phyloP scores from a whole-genome alignment of 2,329 filamentous ascomycete species.

The Ceratocystis variospora region DNA sequence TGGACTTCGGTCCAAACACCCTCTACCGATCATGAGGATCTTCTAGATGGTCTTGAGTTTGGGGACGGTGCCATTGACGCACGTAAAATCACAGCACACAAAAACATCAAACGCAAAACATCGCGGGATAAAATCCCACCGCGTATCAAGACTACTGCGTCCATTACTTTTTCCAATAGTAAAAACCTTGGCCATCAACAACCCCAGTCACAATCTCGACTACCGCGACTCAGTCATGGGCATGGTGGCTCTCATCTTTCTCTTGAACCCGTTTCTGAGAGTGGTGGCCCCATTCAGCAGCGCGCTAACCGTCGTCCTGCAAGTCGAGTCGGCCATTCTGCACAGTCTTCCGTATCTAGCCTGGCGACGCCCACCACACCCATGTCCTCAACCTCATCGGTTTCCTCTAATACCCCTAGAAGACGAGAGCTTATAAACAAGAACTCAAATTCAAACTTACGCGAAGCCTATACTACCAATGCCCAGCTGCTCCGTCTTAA shows the following conservation, averaged over 20 bases:
- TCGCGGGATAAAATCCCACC: conserved; percentile 54
- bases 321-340: conserved; percentile 54
- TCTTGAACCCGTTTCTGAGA: conserved; percentile 88
- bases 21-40: conserved; percentile 53
- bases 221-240: conserved; percentile 52
- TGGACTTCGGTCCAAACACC: conserved; percentile 21
- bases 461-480: conserved; percentile 49
- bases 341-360: conserved; percentile 54
- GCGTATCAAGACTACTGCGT: conserved; percentile 61
- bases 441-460: conserved; percentile 37
- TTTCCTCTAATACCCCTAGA: conserved; percentile 39
- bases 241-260: conserved; percentile 61
- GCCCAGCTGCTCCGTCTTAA: conserved; percentile 52
- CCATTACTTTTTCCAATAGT: conserved; percentile 72
- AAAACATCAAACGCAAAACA: conserved; percentile 79
- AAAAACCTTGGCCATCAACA: conserved; percentile 39
- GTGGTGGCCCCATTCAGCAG: conserved; percentile 52
- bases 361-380: conserved; percentile 47
- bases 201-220: conserved; percentile 42
- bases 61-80: conserved; percentile 67
- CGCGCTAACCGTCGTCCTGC: conserved; percentile 47
- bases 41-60: conserved; percentile 75
- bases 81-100: conserved; percentile 70
- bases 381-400: conserved; percentile 36
- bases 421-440: conserved; percentile 46